A percentile compares a stretch with the other conserved stretches of the same genome.
Evolutionary conservation across 441 rosid species (phyloP).

Genomic region (Gossypium lobatum): DNA sequence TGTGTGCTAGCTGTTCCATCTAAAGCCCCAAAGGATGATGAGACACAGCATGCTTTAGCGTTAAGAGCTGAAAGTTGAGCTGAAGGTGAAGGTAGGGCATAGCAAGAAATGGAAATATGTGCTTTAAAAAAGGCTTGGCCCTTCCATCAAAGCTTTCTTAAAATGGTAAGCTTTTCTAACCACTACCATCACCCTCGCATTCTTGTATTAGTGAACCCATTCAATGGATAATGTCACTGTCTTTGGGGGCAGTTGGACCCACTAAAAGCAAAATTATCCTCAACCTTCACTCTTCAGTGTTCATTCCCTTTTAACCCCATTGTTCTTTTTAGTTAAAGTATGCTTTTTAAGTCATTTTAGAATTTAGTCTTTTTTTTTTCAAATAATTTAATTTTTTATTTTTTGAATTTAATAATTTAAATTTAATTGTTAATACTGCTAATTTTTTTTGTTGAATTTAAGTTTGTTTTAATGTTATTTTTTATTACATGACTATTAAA

Average conservation of each 20-base stretch:
- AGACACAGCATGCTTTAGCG: constrained; percentile 13
- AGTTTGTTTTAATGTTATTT: too few relatives aligned
- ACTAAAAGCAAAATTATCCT: neutral
- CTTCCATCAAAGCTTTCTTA: constrained; percentile 18
- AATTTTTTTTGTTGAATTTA: too few relatives aligned
- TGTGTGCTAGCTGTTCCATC: constrained; percentile 12
- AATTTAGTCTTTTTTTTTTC: neutral
- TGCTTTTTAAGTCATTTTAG: too few relatives aligned
- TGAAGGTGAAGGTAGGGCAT: constrained; percentile 16
- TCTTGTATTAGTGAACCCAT: neutral
- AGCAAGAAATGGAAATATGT: constrained; percentile 18
- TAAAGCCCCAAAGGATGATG: constrained; percentile 5
- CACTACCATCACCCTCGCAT: constrained; percentile 12
- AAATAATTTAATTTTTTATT: too few relatives aligned
- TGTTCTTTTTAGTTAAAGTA: too few relatives aligned
- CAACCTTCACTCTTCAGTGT: neutral
- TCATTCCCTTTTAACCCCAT: neutral
- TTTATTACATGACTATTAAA: too few relatives aligned
- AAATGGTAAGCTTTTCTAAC: constrained; percentile 24
- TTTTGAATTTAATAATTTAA: too few relatives aligned
- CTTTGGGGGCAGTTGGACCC: constrained; percentile 17
- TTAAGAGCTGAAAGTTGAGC: constrained; percentile 8
- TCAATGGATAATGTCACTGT: constrained; percentile 2
- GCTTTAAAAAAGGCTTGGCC: constrained; percentile 19
- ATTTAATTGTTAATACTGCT: too few relatives aligned